Evolutionary conservation across 306 rosid genomes (phyloP).

Genomic region (Macrotyloma uniflorum): DNA sequence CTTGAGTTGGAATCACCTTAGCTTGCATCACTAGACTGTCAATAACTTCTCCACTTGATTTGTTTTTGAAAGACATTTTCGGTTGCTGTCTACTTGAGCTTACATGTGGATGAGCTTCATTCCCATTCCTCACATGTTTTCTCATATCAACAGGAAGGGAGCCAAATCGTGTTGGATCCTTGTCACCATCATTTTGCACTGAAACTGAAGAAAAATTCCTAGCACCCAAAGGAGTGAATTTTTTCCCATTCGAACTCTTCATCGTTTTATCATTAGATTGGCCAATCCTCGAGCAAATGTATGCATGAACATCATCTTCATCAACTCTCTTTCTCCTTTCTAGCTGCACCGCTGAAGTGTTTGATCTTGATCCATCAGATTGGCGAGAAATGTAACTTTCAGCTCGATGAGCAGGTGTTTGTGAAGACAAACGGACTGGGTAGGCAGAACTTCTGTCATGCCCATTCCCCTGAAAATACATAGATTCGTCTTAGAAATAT

Average conservation of each 20-base stretch:
- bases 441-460: neutral
- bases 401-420: neutral
- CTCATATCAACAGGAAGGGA: neutral
- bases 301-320: neutral
- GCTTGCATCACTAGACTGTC: constrained; percentile 19
- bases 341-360: neutral
- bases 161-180: neutral
- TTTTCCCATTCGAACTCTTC: neutral
- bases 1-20: neutral
- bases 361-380: neutral
- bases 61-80: neutral
- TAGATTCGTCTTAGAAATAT: neutral
- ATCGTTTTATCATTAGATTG: neutral
- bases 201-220: neutral
- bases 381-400: neutral
- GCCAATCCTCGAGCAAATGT: neutral
- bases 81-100: constrained; percentile 9
- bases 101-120: neutral
- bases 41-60: neutral
- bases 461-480: neutral
- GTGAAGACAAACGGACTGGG: neutral
- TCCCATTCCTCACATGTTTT: neutral
- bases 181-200: neutral
- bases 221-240: neutral
- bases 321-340: neutral